These are phyloP conservation scores for Trypanosoma grayi DNA, from an alignment of 208 protist species.

Conservation along the genomic window DNA sequence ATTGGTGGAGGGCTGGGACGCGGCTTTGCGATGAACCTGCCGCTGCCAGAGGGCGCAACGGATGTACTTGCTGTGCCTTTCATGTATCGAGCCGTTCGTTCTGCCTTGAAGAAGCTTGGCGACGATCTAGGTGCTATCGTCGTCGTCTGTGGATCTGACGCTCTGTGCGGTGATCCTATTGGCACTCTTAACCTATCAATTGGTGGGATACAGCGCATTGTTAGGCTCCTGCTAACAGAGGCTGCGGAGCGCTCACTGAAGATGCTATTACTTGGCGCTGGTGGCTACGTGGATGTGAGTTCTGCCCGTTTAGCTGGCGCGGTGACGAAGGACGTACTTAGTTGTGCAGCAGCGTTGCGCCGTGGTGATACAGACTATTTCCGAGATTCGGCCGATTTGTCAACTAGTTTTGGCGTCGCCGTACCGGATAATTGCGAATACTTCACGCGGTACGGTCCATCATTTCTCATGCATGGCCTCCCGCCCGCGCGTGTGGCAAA, in stretches of 20 bases:
- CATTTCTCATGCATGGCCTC: slow-evolving; percentile 54
- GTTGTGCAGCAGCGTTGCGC: slow-evolving; percentile 28
- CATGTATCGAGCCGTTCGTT: slow-evolving; percentile 46
- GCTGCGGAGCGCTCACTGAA: slow-evolving; percentile 11
- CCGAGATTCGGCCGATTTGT: slow-evolving; percentile 27
- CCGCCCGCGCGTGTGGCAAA: slow-evolving; percentile 21
- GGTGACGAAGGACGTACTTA: slow-evolving; percentile 51
- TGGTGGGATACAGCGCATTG: slow-evolving; percentile 37
- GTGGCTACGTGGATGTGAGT: slow-evolving; percentile 46
- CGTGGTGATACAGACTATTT: slow-evolving; percentile 26
- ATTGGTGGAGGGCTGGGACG: slow-evolving; percentile 83
- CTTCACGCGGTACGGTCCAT: slow-evolving; percentile 50
- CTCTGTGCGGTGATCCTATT: slow-evolving; percentile 93
- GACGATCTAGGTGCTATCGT: slow-evolving; percentile 94
- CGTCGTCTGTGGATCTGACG: slow-evolving; percentile 97
- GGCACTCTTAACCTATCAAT: slow-evolving; percentile 93
- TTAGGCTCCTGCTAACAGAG: slow-evolving; percentile 31
- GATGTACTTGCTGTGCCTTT: slow-evolving; percentile 89
- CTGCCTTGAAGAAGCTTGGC: slow-evolving; percentile 49
- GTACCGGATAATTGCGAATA: slow-evolving; percentile 42
- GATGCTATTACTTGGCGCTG: slow-evolving; percentile 41
- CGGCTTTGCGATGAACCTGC: slow-evolving; percentile 90
- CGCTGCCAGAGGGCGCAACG: slow-evolving; percentile 83
- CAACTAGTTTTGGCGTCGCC: slow-evolving; percentile 24
- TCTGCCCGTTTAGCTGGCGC: slow-evolving; percentile 34